phyloP scores from a whole-genome alignment of 2,329 filamentous ascomycete genomes.

The Colletotrichum viniferum region DNA sequence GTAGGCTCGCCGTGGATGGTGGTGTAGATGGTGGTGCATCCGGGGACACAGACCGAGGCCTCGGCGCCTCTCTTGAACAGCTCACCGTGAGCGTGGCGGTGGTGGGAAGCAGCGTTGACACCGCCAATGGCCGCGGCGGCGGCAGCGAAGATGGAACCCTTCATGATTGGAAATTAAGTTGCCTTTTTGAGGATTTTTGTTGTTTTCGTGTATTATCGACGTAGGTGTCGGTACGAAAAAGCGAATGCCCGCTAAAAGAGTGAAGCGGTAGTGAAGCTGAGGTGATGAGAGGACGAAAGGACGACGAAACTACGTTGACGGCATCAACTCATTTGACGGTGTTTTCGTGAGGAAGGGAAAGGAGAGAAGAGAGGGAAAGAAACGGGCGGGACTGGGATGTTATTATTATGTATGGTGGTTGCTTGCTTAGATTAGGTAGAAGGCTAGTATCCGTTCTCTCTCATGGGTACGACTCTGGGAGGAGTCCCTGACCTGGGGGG shows the following conservation, averaged over 20 bases:
- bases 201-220: conserved; percentile 27
- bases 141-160: conserved; percentile 70
- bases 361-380: conserved; percentile 35
- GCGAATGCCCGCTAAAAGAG: conserved; percentile 87
- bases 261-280: conserved; percentile 70
- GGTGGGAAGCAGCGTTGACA: conserved; percentile 59
- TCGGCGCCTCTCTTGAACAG: conserved; percentile 58
- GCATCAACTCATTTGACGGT: conserved; percentile 55
- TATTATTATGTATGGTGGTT: conserved; percentile 38
- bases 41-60: conserved; percentile 57
- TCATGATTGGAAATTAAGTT: conserved; percentile 66
- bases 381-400: conserved; percentile 42
- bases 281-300: conserved; percentile 50
- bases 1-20: conserved; percentile 72
- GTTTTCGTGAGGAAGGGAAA: conserved; percentile 44
- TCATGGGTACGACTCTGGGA: conserved; percentile 16
- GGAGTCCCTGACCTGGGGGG: not conserved
- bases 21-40: conserved; percentile 77
- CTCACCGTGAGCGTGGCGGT: conserved; percentile 66
- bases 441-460: conserved; percentile 17
- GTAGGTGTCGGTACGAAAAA: conserved; percentile 34
- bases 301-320: conserved; percentile 59
- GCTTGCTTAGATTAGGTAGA: conserved; percentile 10
- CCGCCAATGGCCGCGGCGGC: conserved; percentile 64
- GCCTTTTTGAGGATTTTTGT: conserved; percentile 29